These are phyloP conservation scores for Coemansia javaensis DNA, from an alignment of 192 early-diverging fungal species.

Conservation along the genomic window DNA sequence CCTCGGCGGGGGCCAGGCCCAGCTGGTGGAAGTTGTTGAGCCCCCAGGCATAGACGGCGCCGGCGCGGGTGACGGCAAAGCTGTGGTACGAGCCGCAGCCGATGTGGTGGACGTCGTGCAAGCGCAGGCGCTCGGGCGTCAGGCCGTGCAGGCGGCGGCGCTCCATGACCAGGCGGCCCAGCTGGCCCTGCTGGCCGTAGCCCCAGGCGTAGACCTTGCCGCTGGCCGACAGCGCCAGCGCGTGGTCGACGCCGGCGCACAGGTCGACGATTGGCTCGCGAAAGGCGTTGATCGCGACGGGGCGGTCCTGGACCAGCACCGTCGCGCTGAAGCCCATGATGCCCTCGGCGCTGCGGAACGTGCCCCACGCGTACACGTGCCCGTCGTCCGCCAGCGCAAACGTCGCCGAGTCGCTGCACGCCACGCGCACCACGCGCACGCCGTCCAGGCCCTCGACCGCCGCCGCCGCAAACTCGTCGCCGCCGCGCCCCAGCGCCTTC, in stretches of 20 bases:
- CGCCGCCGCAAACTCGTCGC: slow-evolving; percentile 64
- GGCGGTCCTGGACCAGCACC: slow-evolving; percentile 60
- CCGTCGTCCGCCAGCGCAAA: slow-evolving; percentile 76
- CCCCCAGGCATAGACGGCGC: slow-evolving; percentile 74
- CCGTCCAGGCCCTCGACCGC: slow-evolving; percentile 73
- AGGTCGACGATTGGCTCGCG: slow-evolving; percentile 67
- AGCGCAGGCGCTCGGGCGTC: slow-evolving; percentile 52
- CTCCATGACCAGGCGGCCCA: slow-evolving; percentile 75
- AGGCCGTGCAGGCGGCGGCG: slow-evolving; percentile 66
- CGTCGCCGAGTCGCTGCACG: slow-evolving; percentile 79
- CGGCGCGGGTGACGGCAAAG: slow-evolving; percentile 67
- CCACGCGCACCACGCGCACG: slow-evolving; percentile 67
- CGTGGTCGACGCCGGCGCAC: slow-evolving; percentile 80
- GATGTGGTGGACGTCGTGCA: slow-evolving; percentile 58
- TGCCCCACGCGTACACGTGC: slow-evolving; percentile 83
- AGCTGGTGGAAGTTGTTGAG: slow-evolving; percentile 90
- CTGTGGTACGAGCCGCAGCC: slow-evolving; percentile 81
- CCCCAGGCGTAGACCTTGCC: slow-evolving; percentile 88
- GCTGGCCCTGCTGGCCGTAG: slow-evolving; percentile 80
- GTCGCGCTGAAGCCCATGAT: slow-evolving; percentile 75
- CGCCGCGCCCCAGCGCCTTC: slow-evolving; percentile 67
- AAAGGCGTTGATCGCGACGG: slow-evolving; percentile 57
- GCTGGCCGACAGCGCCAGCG: slow-evolving; percentile 64
- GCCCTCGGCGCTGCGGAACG: slow-evolving; percentile 76
- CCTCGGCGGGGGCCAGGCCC: slow-evolving; percentile 54